Base-by-base conservation (phyloP, 139 green algal species). In the Nannochloris sp. region DNA sequence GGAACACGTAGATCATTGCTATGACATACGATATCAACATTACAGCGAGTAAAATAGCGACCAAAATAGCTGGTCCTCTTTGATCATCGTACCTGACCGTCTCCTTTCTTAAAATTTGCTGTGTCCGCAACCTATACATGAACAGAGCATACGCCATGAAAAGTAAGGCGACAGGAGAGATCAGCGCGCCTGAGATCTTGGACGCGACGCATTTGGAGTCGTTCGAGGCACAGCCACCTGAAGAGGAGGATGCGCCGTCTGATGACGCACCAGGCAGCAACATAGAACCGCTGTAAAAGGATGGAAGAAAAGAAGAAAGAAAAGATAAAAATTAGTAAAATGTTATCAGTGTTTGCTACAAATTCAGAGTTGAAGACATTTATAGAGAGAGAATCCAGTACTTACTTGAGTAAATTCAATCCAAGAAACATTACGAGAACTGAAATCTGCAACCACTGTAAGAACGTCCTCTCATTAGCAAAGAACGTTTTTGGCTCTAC, bases 401-500 rank as follows among this genome's bases (percentile, higher is more conserved):
- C n/a, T n/a, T n/a, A n/a, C n/a, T n/a, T n/a, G 5, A 87, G 69
- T 36, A 90, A 66, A 8, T 64, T 76, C 4, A 86, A 64, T 2
- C 73, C 78, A 13, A 70, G 81, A 59, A 91, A 78, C 72, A 89
- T 87, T 46, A 92, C 71, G 29, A 91, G 75, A 15, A 90, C 78
- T 19, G 61, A 75, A 45, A 96, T 90, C 31, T 87, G 82, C 15
- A 95, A 65, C 89, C 88, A 96, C 6, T 80, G 75, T 59, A 96
- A 75, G 68, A 97, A 95, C 14, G 90, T 97, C 48, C 90, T 76
- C 78, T 97, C 90, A 54, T 93, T 92, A 53, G 90, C 88, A 34
- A 90, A 89, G 64, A 91, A 91, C n/a, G 85, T 91, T 71, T 95
- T 95, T 60, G 89, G 89, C 75, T 96, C 89, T 2, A 95, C 77